phyloP scores from a whole-genome alignment of 495 filamentous ascomycete species.

The Cryomyces minteri region DNA sequence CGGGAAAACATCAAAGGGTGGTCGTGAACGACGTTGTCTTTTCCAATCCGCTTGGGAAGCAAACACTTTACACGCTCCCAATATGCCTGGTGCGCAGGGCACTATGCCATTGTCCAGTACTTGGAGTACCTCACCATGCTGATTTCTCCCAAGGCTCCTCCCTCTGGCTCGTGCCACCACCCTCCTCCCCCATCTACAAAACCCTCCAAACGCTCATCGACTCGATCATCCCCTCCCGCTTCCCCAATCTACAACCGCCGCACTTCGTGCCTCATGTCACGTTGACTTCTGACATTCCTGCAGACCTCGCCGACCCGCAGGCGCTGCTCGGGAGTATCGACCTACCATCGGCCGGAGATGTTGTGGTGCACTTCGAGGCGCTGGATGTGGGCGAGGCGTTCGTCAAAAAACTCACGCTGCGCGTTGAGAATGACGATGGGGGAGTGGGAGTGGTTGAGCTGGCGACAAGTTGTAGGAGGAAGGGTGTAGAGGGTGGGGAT shows the following conservation, averaged over 20 bases:
- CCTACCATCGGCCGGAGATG: slow-evolving; percentile 2
- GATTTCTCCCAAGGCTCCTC: slow-evolving; percentile 9
- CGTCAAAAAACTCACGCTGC: slow-evolving; percentile 13
- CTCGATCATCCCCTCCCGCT: slow-evolving; percentile 5
- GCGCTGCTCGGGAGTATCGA: slow-evolving; percentile 11
- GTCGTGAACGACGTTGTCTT: no score
- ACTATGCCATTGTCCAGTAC: no score
- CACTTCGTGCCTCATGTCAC: slow-evolving; percentile 19
- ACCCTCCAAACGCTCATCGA: slow-evolving; percentile 9
- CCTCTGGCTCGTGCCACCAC: slow-evolving; percentile 19
- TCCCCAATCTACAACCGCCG: slow-evolving; percentile 2
- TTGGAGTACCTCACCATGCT: background rate
- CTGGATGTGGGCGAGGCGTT: slow-evolving; percentile 10
- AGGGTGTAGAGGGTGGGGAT: slow-evolving; percentile 4
- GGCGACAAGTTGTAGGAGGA: slow-evolving; percentile 2
- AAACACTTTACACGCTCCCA: no score
- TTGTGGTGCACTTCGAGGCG: slow-evolving; percentile 8
- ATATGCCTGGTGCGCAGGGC: no score
- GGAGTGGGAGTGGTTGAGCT: slow-evolving; percentile 2
- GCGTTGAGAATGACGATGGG: slow-evolving; percentile 9
- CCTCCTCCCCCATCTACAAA: slow-evolving; percentile 6
- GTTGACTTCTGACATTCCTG: slow-evolving; percentile 13
- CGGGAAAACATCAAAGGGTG: no score
- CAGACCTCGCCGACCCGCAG: slow-evolving; percentile 10
- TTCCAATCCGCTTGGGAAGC: no score